Evolutionary conservation across 2,329 filamentous ascomycete genomes (phyloP).

Genomic region (Myriosclerotinia curreyana): DNA sequence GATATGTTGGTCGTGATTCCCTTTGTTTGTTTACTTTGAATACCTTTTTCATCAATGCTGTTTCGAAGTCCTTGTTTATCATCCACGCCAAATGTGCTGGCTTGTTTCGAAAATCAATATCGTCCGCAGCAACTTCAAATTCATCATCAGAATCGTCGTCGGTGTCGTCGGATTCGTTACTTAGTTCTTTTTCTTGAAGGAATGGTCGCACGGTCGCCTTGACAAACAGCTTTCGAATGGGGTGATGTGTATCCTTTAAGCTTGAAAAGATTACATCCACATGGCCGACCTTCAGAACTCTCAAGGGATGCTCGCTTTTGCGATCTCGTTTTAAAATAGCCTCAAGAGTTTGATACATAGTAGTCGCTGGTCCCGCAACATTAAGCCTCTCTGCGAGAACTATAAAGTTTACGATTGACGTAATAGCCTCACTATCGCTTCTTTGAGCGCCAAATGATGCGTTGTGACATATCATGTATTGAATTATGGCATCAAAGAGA

Average conservation of each 20-base stretch:
- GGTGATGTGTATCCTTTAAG: neutral
- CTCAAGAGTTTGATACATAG: neutral
- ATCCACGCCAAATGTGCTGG: neutral
- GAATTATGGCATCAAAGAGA: conserved; percentile 20
- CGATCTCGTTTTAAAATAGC: conserved; percentile 15
- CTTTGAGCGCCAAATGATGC: neutral
- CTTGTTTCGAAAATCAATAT: neutral
- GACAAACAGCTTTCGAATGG: conserved; percentile 21
- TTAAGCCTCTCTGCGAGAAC: neutral
- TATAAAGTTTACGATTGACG: conserved; percentile 9
- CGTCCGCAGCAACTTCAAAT: neutral
- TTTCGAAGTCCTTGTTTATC: neutral
- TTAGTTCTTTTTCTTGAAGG: neutral
- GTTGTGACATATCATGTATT: conserved; percentile 16
- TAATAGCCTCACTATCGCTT: neutral
- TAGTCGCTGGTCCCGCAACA: neutral
- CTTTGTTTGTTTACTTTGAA: neutral
- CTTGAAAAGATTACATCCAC: conserved; percentile 1
- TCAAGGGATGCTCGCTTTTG: neutral
- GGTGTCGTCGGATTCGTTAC: neutral
- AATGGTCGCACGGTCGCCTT: conserved; percentile 8
- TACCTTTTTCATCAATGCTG: neutral
- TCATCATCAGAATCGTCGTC: neutral
- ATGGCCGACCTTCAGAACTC: conserved; percentile 9
- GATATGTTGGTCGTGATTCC: neutral